Evolutionary conservation across 352 stramenopile genomes (phyloP), one percentile per base, ranked within the genome.

Genomic region (Plasmopara viticola): DNA sequence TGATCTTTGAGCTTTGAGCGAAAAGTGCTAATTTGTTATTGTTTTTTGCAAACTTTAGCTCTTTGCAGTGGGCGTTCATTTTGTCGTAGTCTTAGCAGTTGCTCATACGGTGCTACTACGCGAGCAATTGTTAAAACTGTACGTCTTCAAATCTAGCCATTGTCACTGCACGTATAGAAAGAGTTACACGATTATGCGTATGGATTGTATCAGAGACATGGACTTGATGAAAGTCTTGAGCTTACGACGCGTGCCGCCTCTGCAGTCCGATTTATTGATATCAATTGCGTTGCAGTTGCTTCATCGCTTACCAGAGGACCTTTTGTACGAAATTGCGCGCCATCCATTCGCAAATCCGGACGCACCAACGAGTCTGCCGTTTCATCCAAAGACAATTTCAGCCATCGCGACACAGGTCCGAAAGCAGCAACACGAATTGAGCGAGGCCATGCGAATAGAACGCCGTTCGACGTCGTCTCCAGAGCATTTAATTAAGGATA

Each of bases 1-100:
- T 25, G 20, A 25, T 1, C 20, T 25, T 25, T 25, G 20, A 25
- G 20, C 20, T 25, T 25, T 25, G 20, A 25, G 20, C 20, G 20
- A 25, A 25, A 25, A 25, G 3, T 25, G 20, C 20, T 25, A 25
- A 25, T 25, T 25, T 25, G 20, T 25, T 25, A 1, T 25, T 25
- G 20, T 25, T 25, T 25, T 25, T 25, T 25, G 20, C 20, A 1
- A 25, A 25, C 3, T 25, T 5, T 33, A 94, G 84, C 60, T 96
- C 9, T 95, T 97, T 59, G 87, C 89, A 15, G 80, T 95, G 12
- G 89, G 89, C 0, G 78, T 97, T 7, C 89, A 97, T 66, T 94
- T 96, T 52, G 83, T 96, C 15, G 86, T 97, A 1, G 56, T 96
- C 0, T 60, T 97, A n/a, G 86, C 79, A 10, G 84, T 94, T 9